Base-by-base conservation (phyloP, 768 basidiomycete species). In the Leccinum subtestaceum region DNA sequence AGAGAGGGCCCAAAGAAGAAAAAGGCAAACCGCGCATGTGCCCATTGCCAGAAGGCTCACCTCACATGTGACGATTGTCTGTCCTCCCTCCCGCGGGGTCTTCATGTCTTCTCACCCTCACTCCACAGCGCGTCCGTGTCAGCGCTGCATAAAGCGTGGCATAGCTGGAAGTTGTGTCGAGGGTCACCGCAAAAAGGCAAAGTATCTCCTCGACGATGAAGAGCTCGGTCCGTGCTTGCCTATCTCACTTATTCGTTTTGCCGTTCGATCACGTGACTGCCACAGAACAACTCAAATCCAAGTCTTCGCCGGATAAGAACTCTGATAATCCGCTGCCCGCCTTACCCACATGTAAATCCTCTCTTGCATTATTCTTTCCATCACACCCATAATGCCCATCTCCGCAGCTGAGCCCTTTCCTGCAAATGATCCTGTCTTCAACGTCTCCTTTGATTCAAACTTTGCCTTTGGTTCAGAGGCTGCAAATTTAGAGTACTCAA, bases 11-110 rank as follows among this genome's bases (percentile, higher is more conserved):
- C 89, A 32, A 93, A 91, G 83, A 95, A 95, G 84, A 95, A 95
- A 82, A 95, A 95, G 75, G 93, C 94, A 0, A 91, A 84, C 66
- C 85, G 94, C 50, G 96, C 96, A 51, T 98, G 96, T 71, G 88
- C 91, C 62, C 91, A 93, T 65, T 98, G 96, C 73, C 95, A 98
- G 76, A 96, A 94, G 73, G 94, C 95, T 2, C 96, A 98, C 74
- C 78, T 98, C 64, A 98, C 96, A n/a, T 98, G 96, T 73, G 95
- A 98, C 73, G 96, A 98, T 70, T 86, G 96, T 97, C 69, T 72
- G 91, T 84, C 38, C 10, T 4, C 65, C 52, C 58, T 57, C 55
- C 15, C 53, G 12, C 57, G 51, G 17, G 51, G 17, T 25, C 8
- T 40, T 45, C 15, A n/a, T 51, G 4, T 40, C 23, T 8, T 6